A percentile compares a stretch with the other conserved stretches of the same genome.
phyloP scores from a whole-genome alignment of 2,329 filamentous ascomycete genomes.

The Tothia fuscella region DNA sequence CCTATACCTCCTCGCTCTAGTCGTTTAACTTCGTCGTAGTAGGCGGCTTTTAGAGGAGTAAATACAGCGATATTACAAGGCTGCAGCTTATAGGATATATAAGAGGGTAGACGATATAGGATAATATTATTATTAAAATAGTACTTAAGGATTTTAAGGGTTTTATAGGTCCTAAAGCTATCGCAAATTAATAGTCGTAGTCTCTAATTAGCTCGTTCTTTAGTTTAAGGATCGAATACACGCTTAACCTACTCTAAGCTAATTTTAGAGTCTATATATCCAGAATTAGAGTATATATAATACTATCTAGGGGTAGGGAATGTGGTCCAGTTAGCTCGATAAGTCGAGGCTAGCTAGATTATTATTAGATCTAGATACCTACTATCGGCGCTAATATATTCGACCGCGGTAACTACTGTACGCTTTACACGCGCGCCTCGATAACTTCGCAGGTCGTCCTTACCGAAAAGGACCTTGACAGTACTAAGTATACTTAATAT shows the following conservation, averaged over 20 bases:
- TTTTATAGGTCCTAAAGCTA: conserved; percentile 26
- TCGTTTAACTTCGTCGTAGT: conserved; percentile 17
- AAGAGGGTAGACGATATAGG: conserved; percentile 20
- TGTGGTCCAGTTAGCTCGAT: conserved; percentile 14
- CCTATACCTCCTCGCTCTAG: conserved; percentile 15
- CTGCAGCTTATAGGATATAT: conserved; percentile 19
- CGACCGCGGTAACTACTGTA: conserved; percentile 16
- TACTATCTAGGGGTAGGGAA: conserved; percentile 11
- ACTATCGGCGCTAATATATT: conserved; percentile 16
- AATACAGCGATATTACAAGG: conserved; percentile 18
- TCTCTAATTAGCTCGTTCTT: conserved; percentile 19
- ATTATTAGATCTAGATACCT: conserved; percentile 15
- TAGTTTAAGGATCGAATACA: conserved; percentile 26
- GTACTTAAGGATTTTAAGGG: conserved; percentile 21
- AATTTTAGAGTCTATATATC: conserved; percentile 14
- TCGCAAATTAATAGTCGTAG: conserved; percentile 24
- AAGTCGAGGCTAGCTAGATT: conserved; percentile 16
- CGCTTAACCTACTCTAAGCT: conserved; percentile 24
- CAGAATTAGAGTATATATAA: conserved; percentile 11
- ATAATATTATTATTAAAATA: conserved; percentile 24
- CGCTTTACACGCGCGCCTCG: conserved; percentile 9
- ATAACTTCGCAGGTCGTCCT: conserved; percentile 9
- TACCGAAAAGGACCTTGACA: conserved; percentile 7
- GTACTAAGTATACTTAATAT: conserved; percentile 2
- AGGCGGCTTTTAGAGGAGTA: conserved; percentile 16